phyloP scores from a whole-genome alignment of 1,284 basidiomycete genomes.

The Trametes polyzona region DNA sequence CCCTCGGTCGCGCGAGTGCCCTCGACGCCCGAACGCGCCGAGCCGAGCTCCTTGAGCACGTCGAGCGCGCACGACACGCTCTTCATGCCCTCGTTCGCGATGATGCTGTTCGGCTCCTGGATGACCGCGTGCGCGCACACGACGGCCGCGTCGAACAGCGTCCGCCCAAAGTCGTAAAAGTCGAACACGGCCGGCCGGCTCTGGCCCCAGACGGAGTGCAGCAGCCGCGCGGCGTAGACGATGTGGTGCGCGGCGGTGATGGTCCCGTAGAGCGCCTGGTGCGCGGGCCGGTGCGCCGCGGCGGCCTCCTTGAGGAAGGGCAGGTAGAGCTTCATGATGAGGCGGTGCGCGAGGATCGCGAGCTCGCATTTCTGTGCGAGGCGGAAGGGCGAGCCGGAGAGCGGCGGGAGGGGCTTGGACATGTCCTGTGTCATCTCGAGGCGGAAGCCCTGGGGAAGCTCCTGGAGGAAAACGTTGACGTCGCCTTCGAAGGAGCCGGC shows the following conservation, averaged over 20 bases:
- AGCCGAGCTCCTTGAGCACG: slow-evolving; percentile 45
- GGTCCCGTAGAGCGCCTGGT: slow-evolving; percentile 57
- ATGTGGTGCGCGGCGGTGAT: slow-evolving; percentile 65
- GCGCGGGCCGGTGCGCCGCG: slow-evolving; percentile 34
- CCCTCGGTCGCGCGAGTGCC: slow-evolving; percentile 25
- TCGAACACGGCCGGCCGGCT: slow-evolving; percentile 51
- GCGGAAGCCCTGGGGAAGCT: slow-evolving; percentile 50
- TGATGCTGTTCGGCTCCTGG: slow-evolving; percentile 51
- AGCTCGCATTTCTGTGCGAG: slow-evolving; percentile 61
- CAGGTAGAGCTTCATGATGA: slow-evolving; percentile 67
- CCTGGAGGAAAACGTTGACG: slow-evolving; percentile 54
- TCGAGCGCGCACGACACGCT: slow-evolving; percentile 54
- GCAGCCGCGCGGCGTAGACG: slow-evolving; percentile 50
- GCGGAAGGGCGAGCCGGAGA: slow-evolving; percentile 34
- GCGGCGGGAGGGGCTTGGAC: slow-evolving; percentile 23
- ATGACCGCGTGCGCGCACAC: slow-evolving; percentile 63
- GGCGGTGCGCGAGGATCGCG: slow-evolving; percentile 57
- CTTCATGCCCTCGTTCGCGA: slow-evolving; percentile 51
- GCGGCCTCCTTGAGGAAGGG: slow-evolving; percentile 57
- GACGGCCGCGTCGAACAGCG: slow-evolving; percentile 65
- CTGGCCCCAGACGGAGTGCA: slow-evolving; percentile 46
- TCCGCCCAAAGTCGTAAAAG: slow-evolving; percentile 62
- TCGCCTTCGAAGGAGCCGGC: slow-evolving; percentile 60
- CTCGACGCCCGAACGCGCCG: slow-evolving; percentile 28
- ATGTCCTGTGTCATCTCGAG: slow-evolving; percentile 40